Conservation (phyloP, 2,329 filamentous ascomycete genomes). For the Aspergillus latus region DNA sequence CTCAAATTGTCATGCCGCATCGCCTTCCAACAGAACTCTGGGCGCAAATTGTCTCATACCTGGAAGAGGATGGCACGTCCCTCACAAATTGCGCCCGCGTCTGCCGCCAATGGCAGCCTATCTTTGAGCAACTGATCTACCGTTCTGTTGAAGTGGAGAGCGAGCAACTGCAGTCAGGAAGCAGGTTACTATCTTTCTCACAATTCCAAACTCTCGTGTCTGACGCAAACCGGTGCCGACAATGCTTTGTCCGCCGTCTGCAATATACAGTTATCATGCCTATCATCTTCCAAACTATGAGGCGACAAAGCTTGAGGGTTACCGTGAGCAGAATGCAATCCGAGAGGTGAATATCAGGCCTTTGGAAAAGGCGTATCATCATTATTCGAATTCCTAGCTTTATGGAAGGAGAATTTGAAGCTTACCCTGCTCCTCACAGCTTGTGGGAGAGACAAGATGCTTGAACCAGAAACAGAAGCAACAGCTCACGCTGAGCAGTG, state of each 20-base stretch:
- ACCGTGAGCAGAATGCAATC: constrained; percentile 11
- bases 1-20: background rate
- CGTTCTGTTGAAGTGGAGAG: constrained; percentile 12
- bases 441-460: constrained; percentile 1
- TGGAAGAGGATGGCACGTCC: background rate
- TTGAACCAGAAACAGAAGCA: constrained; percentile 15
- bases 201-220: constrained; percentile 15
- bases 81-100: constrained; percentile 3
- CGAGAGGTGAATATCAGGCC: constrained; percentile 13
- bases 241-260: constrained; percentile 10
- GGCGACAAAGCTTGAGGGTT: constrained; percentile 4
- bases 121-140: constrained; percentile 18
- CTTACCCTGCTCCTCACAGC: constrained; percentile 8
- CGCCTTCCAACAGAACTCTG: background rate
- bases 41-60: background rate
- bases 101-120: constrained; percentile 18
- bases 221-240: background rate
- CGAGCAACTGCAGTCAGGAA: constrained; percentile 1
- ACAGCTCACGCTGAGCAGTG: background rate
- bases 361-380: constrained; percentile 5
- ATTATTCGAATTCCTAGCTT: constrained; percentile 11
- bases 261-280: constrained; percentile 15
- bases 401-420: constrained; percentile 9
- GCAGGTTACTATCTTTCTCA: constrained; percentile 8
- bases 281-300: constrained; percentile 13